These are phyloP conservation scores for Trichoderma guizhouense DNA, from an alignment of 2,329 filamentous ascomycete species.

Conservation along the genomic window DNA sequence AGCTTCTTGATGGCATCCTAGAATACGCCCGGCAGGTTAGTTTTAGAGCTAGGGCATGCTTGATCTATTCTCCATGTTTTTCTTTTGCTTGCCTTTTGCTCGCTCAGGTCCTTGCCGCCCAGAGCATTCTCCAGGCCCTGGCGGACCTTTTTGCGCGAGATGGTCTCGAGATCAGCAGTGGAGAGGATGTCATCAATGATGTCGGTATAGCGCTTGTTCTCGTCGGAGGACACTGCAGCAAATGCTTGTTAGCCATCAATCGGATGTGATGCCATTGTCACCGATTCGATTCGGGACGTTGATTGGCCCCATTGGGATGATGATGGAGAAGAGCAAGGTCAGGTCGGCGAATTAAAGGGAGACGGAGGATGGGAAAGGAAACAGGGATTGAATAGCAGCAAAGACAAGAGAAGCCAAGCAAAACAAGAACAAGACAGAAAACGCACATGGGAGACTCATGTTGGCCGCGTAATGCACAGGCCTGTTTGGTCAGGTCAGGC, in stretches of 20 bases:
- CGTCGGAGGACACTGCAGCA: constrained; percentile 47
- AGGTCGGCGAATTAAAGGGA: neutral
- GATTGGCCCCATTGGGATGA: neutral
- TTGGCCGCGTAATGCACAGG: constrained; percentile 10
- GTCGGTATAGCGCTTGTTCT: constrained; percentile 51
- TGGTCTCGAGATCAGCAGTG: constrained; percentile 58
- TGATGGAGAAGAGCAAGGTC: neutral
- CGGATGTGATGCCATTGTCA: neutral
- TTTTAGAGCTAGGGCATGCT: neutral
- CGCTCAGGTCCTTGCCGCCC: constrained; percentile 55
- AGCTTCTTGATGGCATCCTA: constrained; percentile 68
- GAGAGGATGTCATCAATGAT: constrained; percentile 60
- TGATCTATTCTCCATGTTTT: neutral
- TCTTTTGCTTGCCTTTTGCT: constrained; percentile 51
- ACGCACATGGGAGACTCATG: constrained; percentile 28
- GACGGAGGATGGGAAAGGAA: neutral
- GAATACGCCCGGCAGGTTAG: neutral
- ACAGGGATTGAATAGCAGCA: neutral
- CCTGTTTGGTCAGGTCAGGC: neutral
- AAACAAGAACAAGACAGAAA: neutral
- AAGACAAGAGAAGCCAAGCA: too few species aligned
- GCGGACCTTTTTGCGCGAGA: constrained; percentile 61
- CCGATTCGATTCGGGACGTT: neutral
- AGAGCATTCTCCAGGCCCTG: constrained; percentile 53
- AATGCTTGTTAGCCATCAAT: neutral